phyloP scores from a whole-genome alignment of 1,284 basidiomycete genomes.

The Ganoderma sp. region DNA sequence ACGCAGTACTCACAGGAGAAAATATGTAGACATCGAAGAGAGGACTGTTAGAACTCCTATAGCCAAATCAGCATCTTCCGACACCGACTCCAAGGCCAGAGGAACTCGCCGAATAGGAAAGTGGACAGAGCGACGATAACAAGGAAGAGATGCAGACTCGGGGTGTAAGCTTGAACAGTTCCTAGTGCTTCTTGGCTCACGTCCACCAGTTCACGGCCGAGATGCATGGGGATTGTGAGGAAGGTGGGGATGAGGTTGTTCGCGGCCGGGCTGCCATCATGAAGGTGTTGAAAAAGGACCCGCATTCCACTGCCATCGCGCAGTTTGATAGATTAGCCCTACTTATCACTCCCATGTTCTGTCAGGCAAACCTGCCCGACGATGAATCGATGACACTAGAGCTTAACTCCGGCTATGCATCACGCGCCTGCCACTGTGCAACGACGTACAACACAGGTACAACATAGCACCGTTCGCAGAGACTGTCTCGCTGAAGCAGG shows the following conservation, averaged over 20 bases:
- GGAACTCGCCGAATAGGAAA: not conserved
- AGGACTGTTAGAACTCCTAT: conserved; percentile 1
- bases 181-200: not conserved
- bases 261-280: not conserved
- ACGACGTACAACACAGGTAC: not conserved
- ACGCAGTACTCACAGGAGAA: not conserved
- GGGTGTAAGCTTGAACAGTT: not conserved
- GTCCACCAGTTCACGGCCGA: not conserved
- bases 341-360: not conserved
- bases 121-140: not conserved
- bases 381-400: too few species aligned
- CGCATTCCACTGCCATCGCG: not conserved
- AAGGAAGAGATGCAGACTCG: not conserved
- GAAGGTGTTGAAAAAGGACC: not conserved
- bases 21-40: not conserved
- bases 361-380: not conserved
- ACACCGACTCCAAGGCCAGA: not conserved
- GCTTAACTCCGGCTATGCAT: not conserved
- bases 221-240: not conserved
- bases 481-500: not conserved
- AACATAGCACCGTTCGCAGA: not conserved
- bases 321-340: not conserved
- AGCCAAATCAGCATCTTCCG: not conserved
- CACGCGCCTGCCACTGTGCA: not conserved
- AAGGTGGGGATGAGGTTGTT: not conserved